These are phyloP conservation scores for Raffaelea albimanens DNA, from an alignment of 2,329 filamentous ascomycete species.

Conservation along the genomic window DNA sequence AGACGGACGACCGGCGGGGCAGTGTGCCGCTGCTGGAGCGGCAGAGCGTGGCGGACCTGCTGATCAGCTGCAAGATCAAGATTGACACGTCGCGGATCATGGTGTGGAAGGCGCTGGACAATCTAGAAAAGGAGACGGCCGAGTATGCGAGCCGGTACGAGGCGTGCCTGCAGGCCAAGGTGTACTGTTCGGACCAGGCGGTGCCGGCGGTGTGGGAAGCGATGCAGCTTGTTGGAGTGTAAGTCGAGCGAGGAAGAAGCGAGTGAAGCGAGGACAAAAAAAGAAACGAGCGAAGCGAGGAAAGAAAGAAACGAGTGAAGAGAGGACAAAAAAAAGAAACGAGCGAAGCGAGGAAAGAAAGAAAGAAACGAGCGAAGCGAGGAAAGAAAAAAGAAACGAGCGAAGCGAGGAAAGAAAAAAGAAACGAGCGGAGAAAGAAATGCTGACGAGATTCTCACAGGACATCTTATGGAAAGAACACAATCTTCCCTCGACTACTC, in stretches of 20 bases:
- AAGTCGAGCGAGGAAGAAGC: no score
- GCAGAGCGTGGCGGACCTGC: constrained; percentile 28
- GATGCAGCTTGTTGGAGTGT: constrained; percentile 37
- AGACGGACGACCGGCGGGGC: constrained; percentile 31
- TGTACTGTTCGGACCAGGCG: constrained; percentile 37
- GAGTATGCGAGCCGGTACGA: constrained; percentile 27
- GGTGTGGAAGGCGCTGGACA: constrained; percentile 19
- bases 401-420: neutral
- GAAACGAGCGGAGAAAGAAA: constrained; percentile 10
- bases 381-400: neutral
- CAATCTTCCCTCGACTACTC: constrained; percentile 25
- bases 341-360: neutral
- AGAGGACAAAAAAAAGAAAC: neutral
- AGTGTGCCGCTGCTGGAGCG: constrained; percentile 30
- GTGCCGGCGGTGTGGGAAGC: constrained; percentile 36
- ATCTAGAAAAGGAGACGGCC: constrained; percentile 19
- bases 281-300: no score
- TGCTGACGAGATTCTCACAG: constrained; percentile 12
- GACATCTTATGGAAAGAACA: no score
- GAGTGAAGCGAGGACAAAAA: no score
- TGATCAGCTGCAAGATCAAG: constrained; percentile 10
- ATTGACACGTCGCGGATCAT: constrained; percentile 9
- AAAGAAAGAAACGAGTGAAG: no score
- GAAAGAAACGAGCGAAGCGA: neutral
- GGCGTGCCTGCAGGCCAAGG: constrained; percentile 34